Base-by-base conservation (phyloP, 202 grass and related monocot species). In the Panicum hallii region DNA sequence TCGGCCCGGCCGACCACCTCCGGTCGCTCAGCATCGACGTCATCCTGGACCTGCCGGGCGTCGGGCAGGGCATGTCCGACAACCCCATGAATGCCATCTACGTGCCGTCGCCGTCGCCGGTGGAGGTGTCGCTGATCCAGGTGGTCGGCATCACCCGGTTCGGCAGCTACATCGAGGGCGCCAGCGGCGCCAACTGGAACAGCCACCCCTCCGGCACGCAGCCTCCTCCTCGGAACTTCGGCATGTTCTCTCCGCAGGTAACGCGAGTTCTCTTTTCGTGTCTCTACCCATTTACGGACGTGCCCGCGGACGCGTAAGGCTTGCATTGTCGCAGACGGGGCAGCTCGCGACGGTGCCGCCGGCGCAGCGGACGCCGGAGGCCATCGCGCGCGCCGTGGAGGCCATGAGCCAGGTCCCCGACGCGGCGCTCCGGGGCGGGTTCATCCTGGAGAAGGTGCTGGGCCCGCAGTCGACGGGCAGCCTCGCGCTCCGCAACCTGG, bases 101-200 rank as follows among this genome's bases (percentile, higher is more conserved):
- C 79, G 89, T 98, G 57, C 95, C 95, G 26, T 98, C 95, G 26
- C 95, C 95, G 11, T 66, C 68, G 67, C 93, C 93, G 0, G 90
- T 98, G 13, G 92, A 92, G 90, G 64, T 98, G 62, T 91, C 92
- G 55, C 91, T 94, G 11, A 94, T 95, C 76, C 93, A 99, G 72
- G 93, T 95, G 20, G 96, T 99, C 15, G 96, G 96, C 63, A 99
- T 95, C 84, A 94, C 94, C 53, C 63, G 57, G 34, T 91, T 97
- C 72, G 94, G 94, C 73, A 97, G 86, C 60, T 97, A 90, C 90
- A 91, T 97, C 80, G 94, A 97, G 81, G 92, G 90, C 48, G 94
- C 94, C 22, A 97, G 94, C 53, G 94, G 92, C 0, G 70, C 94
- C 80, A 90, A 97, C 80, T 97, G 93, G 87, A 91, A 47, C 83